phyloP scores from a whole-genome alignment of 495 filamentous ascomycete species.

The Hapsidospora chrysogenum region DNA sequence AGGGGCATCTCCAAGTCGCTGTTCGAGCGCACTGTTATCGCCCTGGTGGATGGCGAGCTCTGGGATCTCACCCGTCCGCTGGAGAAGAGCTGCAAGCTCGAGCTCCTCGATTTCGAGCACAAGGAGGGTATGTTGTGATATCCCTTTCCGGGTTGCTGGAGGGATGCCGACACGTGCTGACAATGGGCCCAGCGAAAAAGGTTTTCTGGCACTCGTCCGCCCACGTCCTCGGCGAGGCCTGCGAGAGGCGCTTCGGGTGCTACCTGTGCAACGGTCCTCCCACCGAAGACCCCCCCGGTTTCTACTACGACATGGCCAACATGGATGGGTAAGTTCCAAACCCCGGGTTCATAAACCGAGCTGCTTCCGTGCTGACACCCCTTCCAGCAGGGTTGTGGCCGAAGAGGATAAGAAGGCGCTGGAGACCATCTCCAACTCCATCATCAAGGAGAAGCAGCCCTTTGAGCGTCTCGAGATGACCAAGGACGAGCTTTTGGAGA shows the following conservation, averaged over 20 bases:
- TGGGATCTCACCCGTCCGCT: constrained; percentile 90
- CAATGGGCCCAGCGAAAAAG: constrained; percentile 9
- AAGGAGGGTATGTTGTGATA: constrained; percentile 49
- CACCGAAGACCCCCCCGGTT: constrained; percentile 57
- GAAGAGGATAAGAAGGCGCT: constrained; percentile 63
- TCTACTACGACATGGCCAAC: constrained; percentile 90
- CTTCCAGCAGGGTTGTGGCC: constrained; percentile 44
- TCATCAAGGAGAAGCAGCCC: constrained; percentile 90
- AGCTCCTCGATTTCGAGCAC: constrained; percentile 69
- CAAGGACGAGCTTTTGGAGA: constrained; percentile 80
- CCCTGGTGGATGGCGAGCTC: constrained; percentile 62
- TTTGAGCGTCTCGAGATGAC: constrained; percentile 81
- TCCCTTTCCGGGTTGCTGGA: constrained; percentile 3
- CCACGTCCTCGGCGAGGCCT: constrained; percentile 85
- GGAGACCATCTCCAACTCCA: constrained; percentile 53
- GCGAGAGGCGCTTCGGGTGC: constrained; percentile 77
- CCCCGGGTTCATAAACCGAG: background rate
- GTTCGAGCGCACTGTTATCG: constrained; percentile 61
- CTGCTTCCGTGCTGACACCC: no score
- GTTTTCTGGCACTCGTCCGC: constrained; percentile 92
- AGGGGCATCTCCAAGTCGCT: constrained; percentile 51
- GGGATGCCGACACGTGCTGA: constrained; percentile 1
- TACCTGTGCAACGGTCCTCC: constrained; percentile 86
- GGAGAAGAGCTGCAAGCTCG: constrained; percentile 62
- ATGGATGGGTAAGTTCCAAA: constrained; percentile 1